These are phyloP conservation scores for Suhomyces panamericanus DNA, from an alignment of 1,139 yeast genomes.

Conservation along the genomic window DNA sequence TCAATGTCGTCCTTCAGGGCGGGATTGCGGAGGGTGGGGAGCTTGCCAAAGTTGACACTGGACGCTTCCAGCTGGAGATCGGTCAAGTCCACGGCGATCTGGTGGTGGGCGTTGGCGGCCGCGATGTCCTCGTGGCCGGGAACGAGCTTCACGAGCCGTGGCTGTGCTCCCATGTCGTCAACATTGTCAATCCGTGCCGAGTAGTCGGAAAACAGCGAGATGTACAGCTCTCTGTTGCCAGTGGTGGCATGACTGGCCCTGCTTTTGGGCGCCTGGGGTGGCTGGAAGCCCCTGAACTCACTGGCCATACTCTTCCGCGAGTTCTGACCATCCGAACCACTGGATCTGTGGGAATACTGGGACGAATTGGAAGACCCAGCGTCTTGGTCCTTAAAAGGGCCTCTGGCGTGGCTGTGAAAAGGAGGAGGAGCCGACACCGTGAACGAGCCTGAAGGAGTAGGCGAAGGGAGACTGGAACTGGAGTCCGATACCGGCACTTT, in stretches of 20 bases:
- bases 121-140: slow-evolving; percentile 1
- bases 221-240: slow-evolving; percentile 24
- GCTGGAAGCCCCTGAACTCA: slow-evolving; percentile 13
- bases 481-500: not conserved
- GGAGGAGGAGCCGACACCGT: not conserved
- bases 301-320: slow-evolving; percentile 8
- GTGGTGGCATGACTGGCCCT: not conserved
- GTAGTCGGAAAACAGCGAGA: slow-evolving; percentile 32
- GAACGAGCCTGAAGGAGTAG: not conserved
- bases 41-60: slow-evolving; percentile 20
- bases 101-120: not conserved
- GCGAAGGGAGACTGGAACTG: not conserved
- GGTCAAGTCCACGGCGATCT: slow-evolving; percentile 8
- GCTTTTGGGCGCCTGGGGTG: slow-evolving; percentile 11
- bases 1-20: slow-evolving; percentile 5
- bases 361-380: slow-evolving; percentile 6
- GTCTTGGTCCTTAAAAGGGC: not conserved
- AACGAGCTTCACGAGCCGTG: slow-evolving; percentile 14
- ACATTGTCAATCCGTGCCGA: slow-evolving; percentile 25
- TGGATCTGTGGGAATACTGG: slow-evolving; percentile 5
- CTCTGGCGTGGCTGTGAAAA: not conserved
- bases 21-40: slow-evolving; percentile 17
- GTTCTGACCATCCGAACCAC: slow-evolving; percentile 3
- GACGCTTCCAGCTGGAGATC: slow-evolving; percentile 15
- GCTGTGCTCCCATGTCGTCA: slow-evolving; percentile 18